Evolutionary conservation across 2,329 filamentous ascomycete species (phyloP), one percentile per base, ranked within the genome.

Genomic region (Alternaria sp.): DNA sequence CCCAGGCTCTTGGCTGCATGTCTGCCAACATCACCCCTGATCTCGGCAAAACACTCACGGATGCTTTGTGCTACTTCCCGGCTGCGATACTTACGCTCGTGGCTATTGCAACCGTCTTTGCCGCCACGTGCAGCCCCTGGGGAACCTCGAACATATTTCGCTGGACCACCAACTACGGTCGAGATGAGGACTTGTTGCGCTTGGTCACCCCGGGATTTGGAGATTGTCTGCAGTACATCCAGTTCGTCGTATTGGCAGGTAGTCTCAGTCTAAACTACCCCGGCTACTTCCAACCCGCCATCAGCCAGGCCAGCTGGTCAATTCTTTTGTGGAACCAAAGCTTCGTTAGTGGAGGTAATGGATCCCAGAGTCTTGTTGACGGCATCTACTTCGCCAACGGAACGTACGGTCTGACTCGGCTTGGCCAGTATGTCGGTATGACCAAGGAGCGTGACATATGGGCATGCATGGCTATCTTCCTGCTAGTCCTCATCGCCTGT

Each of bases 141-240:
- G 95, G 95, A 20, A 92, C 93, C 2, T 88, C 88, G 8, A 92
- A 99, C 75, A 85, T 94, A 20, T 98, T 98, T 77, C 90, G 92
- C 68, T 99, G 94, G 93, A 93, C 93, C n/a, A 96, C 93, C 74
- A 99, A 99, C 76, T 98, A 97, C 76, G 95, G 95, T 36, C 89
- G 94, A 69, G 95, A 99, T 71, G 92, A 92, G 63, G 95, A 99
- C 80, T 83, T 97, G 67, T 84, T 99, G 55, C 89, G 95, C 57
- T 84, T 99, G 49, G 93, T 99, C 34, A 99, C 95, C 0, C 95
- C 95, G 5, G 95, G 95, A 1, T 98, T 99, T 76, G 93, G 93
- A 7, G 95, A 99, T 76, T 99, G 95, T 74, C 84, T 99, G 57
- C 94, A 98, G 79, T 98, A 99, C 77, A 92, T 99, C 18, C 95